phyloP scores from a whole-genome alignment of 768 basidiomycete species.

The Hemileccinum impolitum region DNA sequence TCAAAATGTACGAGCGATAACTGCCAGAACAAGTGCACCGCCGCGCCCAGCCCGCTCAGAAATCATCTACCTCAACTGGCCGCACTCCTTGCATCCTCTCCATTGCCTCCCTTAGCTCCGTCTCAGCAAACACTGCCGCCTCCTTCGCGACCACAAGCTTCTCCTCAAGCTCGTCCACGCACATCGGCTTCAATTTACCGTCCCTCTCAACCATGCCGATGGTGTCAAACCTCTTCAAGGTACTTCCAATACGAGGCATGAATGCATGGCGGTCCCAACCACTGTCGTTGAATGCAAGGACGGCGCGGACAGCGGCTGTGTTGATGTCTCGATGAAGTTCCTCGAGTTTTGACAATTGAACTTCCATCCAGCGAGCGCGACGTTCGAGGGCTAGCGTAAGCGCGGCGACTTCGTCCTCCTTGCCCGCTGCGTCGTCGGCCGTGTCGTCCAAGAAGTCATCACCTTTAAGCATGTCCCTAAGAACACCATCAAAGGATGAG shows the following conservation, averaged over 20 bases:
- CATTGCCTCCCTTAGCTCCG: constrained; percentile 74
- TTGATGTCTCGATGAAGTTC: constrained; percentile 90
- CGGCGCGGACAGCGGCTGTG: constrained; percentile 78
- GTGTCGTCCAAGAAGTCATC: constrained; percentile 82
- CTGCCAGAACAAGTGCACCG: neutral
- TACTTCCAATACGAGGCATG: constrained; percentile 67
- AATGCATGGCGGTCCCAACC: constrained; percentile 76
- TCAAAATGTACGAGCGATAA: neutral
- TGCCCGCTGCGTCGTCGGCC: constrained; percentile 57
- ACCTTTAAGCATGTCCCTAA: constrained; percentile 85
- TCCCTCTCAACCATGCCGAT: constrained; percentile 55
- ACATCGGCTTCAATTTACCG: constrained; percentile 48
- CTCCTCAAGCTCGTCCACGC: constrained; percentile 69
- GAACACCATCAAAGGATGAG: constrained; percentile 82
- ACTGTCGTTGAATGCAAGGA: constrained; percentile 79
- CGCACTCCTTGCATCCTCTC: constrained; percentile 56
- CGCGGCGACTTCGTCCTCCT: constrained; percentile 83
- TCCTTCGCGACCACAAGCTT: constrained; percentile 68
- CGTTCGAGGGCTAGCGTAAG: constrained; percentile 80
- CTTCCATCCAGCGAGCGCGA: constrained; percentile 93
- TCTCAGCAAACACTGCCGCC: constrained; percentile 67
- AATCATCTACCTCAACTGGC: constrained; percentile 42
- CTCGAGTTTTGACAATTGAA: constrained; percentile 83
- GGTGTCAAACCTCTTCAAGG: constrained; percentile 63
- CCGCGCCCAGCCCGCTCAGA: constrained; percentile 13